These are phyloP conservation scores for Grigorovia jiainica DNA, from an alignment of 805 yeast species.

Conservation along the genomic window DNA sequence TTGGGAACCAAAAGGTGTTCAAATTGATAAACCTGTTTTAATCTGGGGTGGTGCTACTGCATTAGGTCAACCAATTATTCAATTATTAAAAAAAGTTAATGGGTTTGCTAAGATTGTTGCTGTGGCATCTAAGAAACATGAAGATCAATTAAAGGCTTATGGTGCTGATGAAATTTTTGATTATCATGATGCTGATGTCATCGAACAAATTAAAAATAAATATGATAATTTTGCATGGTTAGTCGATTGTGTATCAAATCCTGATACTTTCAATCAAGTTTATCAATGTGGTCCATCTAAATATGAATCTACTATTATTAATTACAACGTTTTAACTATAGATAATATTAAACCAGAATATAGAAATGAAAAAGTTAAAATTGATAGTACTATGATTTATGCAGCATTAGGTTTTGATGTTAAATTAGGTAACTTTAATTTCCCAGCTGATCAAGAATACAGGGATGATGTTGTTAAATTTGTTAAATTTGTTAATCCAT, in stretches of 20 bases:
- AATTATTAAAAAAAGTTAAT: constrained; percentile 39
- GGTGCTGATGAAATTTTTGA: constrained; percentile 45
- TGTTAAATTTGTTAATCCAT: constrained; percentile 16
- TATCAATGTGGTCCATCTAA: constrained; percentile 29
- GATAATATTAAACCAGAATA: constrained; percentile 17
- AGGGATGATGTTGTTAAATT: constrained; percentile 17
- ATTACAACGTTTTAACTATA: constrained; percentile 16
- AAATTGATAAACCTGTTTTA: constrained; percentile 32
- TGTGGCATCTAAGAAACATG: constrained; percentile 40
- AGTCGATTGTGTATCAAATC: constrained; percentile 26
- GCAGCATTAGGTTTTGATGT: constrained; percentile 28
- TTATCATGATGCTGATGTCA: constrained; percentile 35
- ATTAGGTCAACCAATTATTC: constrained; percentile 47
- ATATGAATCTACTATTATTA: constrained; percentile 27
- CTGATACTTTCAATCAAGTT: constrained; percentile 20
- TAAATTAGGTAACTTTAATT: constrained; percentile 15
- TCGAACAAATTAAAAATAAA: constrained; percentile 31
- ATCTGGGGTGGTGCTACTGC: constrained; percentile 65
- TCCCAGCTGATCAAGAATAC: constrained; percentile 16
- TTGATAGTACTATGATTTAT: constrained; percentile 30
- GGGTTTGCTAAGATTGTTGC: constrained; percentile 35
- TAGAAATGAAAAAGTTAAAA: constrained; percentile 24
- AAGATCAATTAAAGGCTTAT: constrained; percentile 29
- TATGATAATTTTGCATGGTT: constrained; percentile 21
- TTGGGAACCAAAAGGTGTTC: constrained; percentile 16